These are phyloP conservation scores for Crithidia sp. DNA, from an alignment of 208 protist genomes.

Conservation along the genomic window DNA sequence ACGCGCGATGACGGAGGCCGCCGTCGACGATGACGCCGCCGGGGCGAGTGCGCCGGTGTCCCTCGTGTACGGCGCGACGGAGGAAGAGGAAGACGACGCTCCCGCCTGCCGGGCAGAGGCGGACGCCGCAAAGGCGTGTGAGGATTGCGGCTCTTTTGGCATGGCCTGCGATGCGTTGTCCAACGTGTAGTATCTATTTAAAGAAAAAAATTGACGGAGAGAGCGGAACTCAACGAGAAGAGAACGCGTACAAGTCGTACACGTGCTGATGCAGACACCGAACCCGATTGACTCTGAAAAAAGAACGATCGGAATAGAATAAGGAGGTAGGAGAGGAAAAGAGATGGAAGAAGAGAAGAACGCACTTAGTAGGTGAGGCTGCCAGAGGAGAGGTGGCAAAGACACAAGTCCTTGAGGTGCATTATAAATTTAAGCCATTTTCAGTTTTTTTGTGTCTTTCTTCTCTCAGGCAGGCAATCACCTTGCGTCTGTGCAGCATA, in stretches of 20 bases:
- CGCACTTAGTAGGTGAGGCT: not conserved
- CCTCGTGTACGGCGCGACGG: conserved; percentile 22
- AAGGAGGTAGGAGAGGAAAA: not conserved
- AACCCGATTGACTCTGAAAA: not conserved
- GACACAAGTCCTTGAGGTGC: no score
- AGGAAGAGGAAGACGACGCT: no score
- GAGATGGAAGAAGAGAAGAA: not conserved
- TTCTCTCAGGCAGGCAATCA: no score
- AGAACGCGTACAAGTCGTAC: not conserved
- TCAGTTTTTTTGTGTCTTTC: no score
- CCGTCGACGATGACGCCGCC: conserved; percentile 10
- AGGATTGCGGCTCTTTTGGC: conserved; percentile 30
- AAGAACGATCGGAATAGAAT: not conserved
- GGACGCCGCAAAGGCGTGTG: conserved; percentile 10
- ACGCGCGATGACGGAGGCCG: conserved; percentile 8
- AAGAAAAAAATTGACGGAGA: not conserved
- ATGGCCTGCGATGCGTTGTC: conserved; percentile 1
- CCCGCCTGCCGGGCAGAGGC: conserved; percentile 1
- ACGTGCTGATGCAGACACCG: no score
- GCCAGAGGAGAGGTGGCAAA: not conserved
- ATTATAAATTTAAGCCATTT: no score
- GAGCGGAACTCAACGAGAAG: not conserved
- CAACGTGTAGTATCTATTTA: not conserved
- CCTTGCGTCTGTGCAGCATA: no score
- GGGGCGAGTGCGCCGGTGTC: conserved; percentile 11